Percentiles rank a stretch among this genome's conserved stretches.
Conservation (phyloP, 805 yeast genomes). For the Ogataea pini region DNA sequence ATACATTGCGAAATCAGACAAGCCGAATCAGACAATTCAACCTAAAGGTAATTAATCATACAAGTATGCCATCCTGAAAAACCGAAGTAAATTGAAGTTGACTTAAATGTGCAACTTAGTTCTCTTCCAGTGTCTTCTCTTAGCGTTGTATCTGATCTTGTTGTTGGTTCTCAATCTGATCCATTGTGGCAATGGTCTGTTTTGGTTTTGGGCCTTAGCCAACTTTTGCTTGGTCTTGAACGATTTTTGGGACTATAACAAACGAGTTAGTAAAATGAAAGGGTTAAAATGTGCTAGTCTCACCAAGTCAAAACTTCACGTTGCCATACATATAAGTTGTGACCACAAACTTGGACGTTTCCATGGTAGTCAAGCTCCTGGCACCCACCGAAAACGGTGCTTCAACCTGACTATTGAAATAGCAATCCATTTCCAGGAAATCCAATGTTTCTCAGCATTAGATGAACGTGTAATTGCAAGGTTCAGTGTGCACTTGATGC, state of each 20-base stretch:
- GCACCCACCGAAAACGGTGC: no score
- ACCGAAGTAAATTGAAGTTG: slow-evolving; percentile 4
- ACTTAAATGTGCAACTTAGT: slow-evolving; percentile 95
- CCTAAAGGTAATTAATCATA: slow-evolving; percentile 6
- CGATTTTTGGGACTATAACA: slow-evolving; percentile 80
- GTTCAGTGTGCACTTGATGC: background rate
- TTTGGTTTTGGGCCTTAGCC: slow-evolving; percentile 98
- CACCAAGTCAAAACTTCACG: background rate
- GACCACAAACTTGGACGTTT: no score
- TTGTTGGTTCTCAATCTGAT: slow-evolving; percentile 97
- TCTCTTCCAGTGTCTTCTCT: slow-evolving; percentile 99
- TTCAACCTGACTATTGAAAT: no score
- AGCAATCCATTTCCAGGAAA: no score
- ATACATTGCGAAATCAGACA: slow-evolving; percentile 1
- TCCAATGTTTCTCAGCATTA: no score
- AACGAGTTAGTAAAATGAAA: slow-evolving; percentile 5
- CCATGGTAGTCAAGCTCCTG: no score
- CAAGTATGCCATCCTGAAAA: slow-evolving; percentile 8
- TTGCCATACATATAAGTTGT: no score
- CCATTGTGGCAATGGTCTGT: slow-evolving; percentile 99
- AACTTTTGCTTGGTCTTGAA: slow-evolving; percentile 97
- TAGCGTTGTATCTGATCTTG: slow-evolving; percentile 98
- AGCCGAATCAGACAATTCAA: slow-evolving; percentile 1
- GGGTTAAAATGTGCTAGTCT: background rate
- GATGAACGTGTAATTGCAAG: no score